phyloP scores from a whole-genome alignment of 2,329 filamentous ascomycete species.

The Penicillium sumatraense region DNA sequence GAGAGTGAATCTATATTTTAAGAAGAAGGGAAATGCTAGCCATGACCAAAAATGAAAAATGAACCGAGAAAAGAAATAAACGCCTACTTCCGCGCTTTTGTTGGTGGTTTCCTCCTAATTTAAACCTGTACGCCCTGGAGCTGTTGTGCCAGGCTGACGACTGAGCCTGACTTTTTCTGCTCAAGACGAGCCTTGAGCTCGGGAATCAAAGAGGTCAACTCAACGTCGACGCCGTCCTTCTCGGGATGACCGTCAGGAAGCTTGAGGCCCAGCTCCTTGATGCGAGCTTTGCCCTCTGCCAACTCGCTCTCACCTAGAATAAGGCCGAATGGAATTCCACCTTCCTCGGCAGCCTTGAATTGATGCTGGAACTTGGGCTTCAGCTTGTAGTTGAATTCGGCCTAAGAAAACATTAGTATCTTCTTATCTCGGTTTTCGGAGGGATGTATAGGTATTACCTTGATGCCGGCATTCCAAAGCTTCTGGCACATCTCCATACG shows the following conservation, averaged over 20 bases:
- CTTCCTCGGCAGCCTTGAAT: slow-evolving; percentile 85
- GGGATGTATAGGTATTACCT: slow-evolving; percentile 51
- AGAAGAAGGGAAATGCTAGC: neutral
- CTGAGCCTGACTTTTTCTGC: slow-evolving; percentile 24
- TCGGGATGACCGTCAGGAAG: slow-evolving; percentile 77
- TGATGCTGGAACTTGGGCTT: slow-evolving; percentile 88
- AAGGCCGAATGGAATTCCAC: slow-evolving; percentile 80
- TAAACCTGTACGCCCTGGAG: slow-evolving; percentile 28
- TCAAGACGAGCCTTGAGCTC: slow-evolving; percentile 32
- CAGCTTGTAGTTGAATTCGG: slow-evolving; percentile 86
- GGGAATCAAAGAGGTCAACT: slow-evolving; percentile 48
- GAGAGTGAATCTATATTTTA: neutral
- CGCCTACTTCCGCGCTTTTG: slow-evolving; percentile 24
- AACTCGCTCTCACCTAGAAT: slow-evolving; percentile 93
- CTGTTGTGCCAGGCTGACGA: slow-evolving; percentile 27
- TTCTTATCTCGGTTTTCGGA: slow-evolving; percentile 13
- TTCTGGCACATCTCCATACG: slow-evolving; percentile 77
- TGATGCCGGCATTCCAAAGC: slow-evolving; percentile 87
- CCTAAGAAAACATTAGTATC: slow-evolving; percentile 48
- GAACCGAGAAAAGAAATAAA: slow-evolving; percentile 12
- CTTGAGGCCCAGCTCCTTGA: slow-evolving; percentile 79
- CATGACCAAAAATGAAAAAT: neutral
- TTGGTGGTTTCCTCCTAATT: slow-evolving; percentile 7
- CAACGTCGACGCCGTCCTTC: slow-evolving; percentile 82
- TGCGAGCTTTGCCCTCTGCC: slow-evolving; percentile 77